A percentile compares a stretch with the other conserved stretches of the same genome.
Evolutionary conservation across 148 eudicot genomes (phyloP).

Genomic region (Bassia scoparia): DNA sequence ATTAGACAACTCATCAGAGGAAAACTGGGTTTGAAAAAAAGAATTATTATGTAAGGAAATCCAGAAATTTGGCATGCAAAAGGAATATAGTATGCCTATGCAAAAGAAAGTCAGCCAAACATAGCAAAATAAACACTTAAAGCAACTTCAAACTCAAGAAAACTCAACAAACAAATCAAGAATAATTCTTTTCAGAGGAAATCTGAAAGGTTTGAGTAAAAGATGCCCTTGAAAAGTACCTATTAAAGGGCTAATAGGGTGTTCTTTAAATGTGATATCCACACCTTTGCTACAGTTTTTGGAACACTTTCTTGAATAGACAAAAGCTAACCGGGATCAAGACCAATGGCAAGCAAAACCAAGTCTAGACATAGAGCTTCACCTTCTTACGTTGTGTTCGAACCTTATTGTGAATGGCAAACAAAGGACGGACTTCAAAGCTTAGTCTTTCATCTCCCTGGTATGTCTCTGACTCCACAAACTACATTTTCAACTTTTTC

Average conservation of each 20-base stretch:
- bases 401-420: constrained; percentile 35
- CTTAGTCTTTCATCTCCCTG: constrained; percentile 31
- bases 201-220: not conserved
- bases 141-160: constrained; percentile 33
- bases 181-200: constrained; percentile 21
- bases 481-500: too few relatives aligned
- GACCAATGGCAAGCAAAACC: constrained; percentile 22
- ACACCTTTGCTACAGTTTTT: not conserved
- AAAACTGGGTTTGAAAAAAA: not conserved
- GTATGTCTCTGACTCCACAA: constrained; percentile 9
- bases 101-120: constrained; percentile 10
- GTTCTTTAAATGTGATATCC: not conserved
- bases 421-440: constrained; percentile 20
- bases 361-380: constrained; percentile 14
- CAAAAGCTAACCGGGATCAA: not conserved
- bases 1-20: too few relatives aligned
- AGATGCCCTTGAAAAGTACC: constrained; percentile 15
- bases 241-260: constrained; percentile 9
- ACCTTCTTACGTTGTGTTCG: constrained; percentile 29
- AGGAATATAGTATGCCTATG: too few relatives aligned
- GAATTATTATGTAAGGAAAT: not conserved
- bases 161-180: too few relatives aligned
- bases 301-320: not conserved
- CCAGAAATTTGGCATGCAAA: not conserved
- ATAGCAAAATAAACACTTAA: constrained; percentile 7